A percentile compares a stretch with the other conserved stretches of the same genome.
phyloP scores from a whole-genome alignment of 2,329 filamentous ascomycete species.

The Dactylellina leptospora region DNA sequence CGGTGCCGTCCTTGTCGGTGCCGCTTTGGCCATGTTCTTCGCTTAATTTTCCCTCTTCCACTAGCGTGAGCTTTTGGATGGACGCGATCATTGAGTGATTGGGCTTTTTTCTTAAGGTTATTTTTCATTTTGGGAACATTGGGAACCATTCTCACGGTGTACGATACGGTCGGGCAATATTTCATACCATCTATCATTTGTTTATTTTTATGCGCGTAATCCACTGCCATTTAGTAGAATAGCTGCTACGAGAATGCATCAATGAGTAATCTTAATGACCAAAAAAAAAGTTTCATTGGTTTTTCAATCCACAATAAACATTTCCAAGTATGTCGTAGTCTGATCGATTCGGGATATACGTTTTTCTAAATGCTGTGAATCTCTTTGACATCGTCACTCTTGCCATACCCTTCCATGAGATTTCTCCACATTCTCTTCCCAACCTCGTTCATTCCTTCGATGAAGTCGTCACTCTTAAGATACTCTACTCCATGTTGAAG shows the following conservation, averaged over 20 bases:
- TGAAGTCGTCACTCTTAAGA: slow-evolving; percentile 34
- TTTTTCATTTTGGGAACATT: no score
- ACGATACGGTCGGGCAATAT: slow-evolving; percentile 27
- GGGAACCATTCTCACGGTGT: slow-evolving; percentile 12
- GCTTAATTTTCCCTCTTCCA: slow-evolving; percentile 11
- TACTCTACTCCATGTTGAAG: slow-evolving; percentile 53
- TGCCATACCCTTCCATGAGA: slow-evolving; percentile 45
- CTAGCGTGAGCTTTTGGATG: neutral
- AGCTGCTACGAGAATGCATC: slow-evolving; percentile 41
- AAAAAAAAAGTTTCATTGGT: slow-evolving; percentile 34
- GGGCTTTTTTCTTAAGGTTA: neutral
- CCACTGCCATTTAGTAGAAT: slow-evolving; percentile 14
- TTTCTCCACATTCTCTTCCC: slow-evolving; percentile 50
- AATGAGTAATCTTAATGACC: slow-evolving; percentile 46
- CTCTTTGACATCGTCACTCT: slow-evolving; percentile 9
- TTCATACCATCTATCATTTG: slow-evolving; percentile 15
- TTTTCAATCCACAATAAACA: neutral
- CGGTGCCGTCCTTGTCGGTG: slow-evolving; percentile 45
- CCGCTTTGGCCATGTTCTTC: slow-evolving; percentile 52
- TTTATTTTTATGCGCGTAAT: slow-evolving; percentile 16
- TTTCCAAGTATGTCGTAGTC: slow-evolving; percentile 10
- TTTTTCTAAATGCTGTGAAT: no score
- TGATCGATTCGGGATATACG: no score
- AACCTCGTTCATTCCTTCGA: slow-evolving; percentile 28
- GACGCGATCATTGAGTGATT: neutral